Evolutionary conservation across 1,284 basidiomycete genomes (phyloP).

Genomic region (Trametes sp.): DNA sequence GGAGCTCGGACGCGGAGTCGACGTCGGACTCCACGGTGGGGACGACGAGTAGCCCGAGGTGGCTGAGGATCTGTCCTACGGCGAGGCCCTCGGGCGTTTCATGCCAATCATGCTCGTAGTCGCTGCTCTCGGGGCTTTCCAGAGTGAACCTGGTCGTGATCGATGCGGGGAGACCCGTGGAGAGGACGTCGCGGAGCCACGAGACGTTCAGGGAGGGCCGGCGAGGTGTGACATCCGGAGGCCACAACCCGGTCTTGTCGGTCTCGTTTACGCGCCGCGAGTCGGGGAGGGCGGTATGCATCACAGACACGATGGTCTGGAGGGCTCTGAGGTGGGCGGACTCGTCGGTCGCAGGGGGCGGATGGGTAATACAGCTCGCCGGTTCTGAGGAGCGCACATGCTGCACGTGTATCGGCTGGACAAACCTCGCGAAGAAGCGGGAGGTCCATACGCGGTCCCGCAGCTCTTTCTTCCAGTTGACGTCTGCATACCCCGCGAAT

Average conservation of each 20-base stretch:
- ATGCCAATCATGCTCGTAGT: constrained; percentile 34
- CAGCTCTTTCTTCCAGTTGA: not conserved
- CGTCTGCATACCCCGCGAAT: not conserved
- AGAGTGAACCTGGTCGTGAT: constrained; percentile 34
- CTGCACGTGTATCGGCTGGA: not conserved
- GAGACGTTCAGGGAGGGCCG: constrained; percentile 34
- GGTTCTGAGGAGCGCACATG: not conserved
- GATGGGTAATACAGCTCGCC: not conserved
- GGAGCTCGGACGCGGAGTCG: constrained; percentile 28
- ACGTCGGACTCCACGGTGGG: not conserved
- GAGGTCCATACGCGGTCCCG: not conserved
- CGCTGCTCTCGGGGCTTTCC: constrained; percentile 28
- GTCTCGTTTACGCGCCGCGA: not conserved
- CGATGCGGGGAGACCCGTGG: constrained; percentile 32
- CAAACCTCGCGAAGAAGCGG: not conserved
- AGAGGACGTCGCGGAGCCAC: constrained; percentile 36
- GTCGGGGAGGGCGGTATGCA: constrained; percentile 2
- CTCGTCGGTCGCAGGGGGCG: not conserved
- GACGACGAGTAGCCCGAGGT: constrained; percentile 31
- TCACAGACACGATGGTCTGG: not conserved
- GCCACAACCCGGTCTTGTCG: constrained; percentile 5
- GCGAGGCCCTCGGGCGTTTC: constrained; percentile 22
- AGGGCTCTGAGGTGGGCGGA: not conserved
- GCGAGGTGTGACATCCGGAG: not conserved
- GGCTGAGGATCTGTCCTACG: constrained; percentile 27